Conservation (phyloP, 805 yeast species). For the Candida gorgasii region DNA sequence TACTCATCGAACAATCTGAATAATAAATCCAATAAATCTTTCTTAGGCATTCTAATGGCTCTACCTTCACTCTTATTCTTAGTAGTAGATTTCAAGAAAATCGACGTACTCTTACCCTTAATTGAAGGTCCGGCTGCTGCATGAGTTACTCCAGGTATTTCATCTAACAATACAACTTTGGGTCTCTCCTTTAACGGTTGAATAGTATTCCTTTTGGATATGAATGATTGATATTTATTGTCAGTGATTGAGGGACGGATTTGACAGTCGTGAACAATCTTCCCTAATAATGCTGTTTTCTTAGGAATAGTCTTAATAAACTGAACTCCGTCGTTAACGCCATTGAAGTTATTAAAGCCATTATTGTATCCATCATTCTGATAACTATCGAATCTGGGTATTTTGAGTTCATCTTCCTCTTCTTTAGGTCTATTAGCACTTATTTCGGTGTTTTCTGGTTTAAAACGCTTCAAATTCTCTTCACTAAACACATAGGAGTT, state of each 20-base stretch:
- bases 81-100: constrained; percentile 53
- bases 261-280: constrained; percentile 89
- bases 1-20: constrained; percentile 91
- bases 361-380: constrained; percentile 8
- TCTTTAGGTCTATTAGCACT: constrained; percentile 15
- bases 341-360: constrained; percentile 17
- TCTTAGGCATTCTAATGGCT: constrained; percentile 91
- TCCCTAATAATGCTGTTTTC: constrained; percentile 84
- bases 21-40: constrained; percentile 82
- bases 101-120: constrained; percentile 58
- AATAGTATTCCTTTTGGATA: constrained; percentile 51
- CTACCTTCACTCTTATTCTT: constrained; percentile 69
- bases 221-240: constrained; percentile 65
- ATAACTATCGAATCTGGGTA: constrained; percentile 1
- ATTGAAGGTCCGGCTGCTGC: constrained; percentile 85
- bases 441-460: constrained; percentile 36
- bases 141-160: constrained; percentile 84
- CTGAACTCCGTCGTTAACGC: constrained; percentile 47
- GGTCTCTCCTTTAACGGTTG: constrained; percentile 53
- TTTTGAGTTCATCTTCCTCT: constrained; percentile 11
- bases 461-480: constrained; percentile 66
- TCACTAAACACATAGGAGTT: constrained; percentile 90
- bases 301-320: constrained; percentile 85
- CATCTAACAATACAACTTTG: constrained; percentile 69
- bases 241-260: constrained; percentile 78